Percentiles rank a stretch among this genome's conserved stretches.
Conservation (phyloP, 208 protist genomes). For the Trypanosoma conorhini region DNA sequence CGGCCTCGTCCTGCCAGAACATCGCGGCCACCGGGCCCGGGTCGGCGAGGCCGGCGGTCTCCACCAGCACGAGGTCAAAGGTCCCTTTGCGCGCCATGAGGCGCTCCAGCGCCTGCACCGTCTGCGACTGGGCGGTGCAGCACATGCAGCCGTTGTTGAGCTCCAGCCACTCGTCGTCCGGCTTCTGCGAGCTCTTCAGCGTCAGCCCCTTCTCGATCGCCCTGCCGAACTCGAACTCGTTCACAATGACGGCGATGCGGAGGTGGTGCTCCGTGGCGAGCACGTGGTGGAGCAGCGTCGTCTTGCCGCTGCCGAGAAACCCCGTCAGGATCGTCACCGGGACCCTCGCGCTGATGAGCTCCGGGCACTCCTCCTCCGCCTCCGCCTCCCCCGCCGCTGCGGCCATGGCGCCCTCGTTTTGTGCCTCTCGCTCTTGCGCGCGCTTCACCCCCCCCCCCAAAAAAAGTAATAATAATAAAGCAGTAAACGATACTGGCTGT, state of each 20-base stretch:
- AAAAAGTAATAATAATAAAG: constrained; percentile 8
- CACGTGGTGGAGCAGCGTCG: constrained; percentile 93
- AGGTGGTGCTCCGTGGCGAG: constrained; percentile 86
- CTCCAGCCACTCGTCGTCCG: constrained; percentile 96
- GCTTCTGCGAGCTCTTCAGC: constrained; percentile 89
- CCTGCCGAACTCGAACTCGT: constrained; percentile 93
- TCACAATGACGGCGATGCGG: constrained; percentile 95
- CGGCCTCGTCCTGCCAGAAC: constrained; percentile 94
- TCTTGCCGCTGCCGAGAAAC: constrained; percentile 95
- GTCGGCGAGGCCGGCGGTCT: constrained; percentile 92
- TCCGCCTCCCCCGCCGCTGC: constrained; percentile 37
- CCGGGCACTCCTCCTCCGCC: constrained; percentile 81
- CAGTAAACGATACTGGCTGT: no score
- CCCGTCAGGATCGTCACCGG: constrained; percentile 94
- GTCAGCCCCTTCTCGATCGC: constrained; percentile 92
- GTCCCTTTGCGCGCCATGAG: constrained; percentile 84
- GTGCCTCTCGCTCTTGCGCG: constrained; percentile 27
- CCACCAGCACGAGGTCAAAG: constrained; percentile 91
- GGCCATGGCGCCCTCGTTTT: not conserved
- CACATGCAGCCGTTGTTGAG: constrained; percentile 96
- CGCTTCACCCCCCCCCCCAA: not conserved
- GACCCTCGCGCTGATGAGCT: constrained; percentile 75
- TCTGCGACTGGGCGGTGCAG: constrained; percentile 92
- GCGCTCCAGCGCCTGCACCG: constrained; percentile 81
- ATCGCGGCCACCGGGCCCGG: constrained; percentile 91